Percentiles rank a stretch among this genome's conserved stretches.
These are phyloP conservation scores for Daldinia decipiens DNA, from an alignment of 495 filamentous ascomycete genomes.

Conservation along the genomic window DNA sequence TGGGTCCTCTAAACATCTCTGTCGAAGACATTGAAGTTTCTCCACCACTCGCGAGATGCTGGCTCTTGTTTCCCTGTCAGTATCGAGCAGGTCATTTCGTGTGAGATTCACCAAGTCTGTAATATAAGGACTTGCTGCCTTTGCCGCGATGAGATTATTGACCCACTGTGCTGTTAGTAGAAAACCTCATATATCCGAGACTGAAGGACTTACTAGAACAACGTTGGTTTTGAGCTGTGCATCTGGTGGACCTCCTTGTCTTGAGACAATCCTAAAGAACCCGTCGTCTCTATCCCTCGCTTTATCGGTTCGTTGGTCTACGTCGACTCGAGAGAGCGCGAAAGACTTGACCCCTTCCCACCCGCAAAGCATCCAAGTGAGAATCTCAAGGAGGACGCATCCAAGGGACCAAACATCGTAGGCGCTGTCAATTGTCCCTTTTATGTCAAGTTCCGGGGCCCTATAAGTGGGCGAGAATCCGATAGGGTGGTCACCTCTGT, in stretches of 20 bases:
- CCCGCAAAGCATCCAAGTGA: constrained; percentile 41
- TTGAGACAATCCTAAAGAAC: constrained; percentile 10
- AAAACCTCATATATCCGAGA: not conserved
- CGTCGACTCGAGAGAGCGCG: constrained; percentile 20
- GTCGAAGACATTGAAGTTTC: constrained; percentile 19
- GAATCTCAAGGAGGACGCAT: constrained; percentile 44
- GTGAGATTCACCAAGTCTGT: constrained; percentile 8
- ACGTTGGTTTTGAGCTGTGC: constrained; percentile 21
- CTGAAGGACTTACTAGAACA: constrained; percentile 5
- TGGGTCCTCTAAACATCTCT: constrained; percentile 21
- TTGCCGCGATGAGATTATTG: not conserved
- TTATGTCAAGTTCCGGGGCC: constrained; percentile 35
- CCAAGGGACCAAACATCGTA: constrained; percentile 49
- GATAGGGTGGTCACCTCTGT: constrained; percentile 2
- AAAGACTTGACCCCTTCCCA: constrained; percentile 33
- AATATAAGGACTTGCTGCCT: constrained; percentile 3
- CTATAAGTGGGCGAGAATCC: constrained; percentile 33
- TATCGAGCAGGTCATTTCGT: constrained; percentile 17
- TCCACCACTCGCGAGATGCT: constrained; percentile 19
- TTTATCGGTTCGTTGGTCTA: not conserved
- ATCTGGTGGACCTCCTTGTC: not conserved
- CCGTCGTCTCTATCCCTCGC: not conserved
- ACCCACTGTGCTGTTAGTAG: constrained; percentile 21
- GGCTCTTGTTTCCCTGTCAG: constrained; percentile 16
- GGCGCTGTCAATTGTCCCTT: constrained; percentile 17